Conservation (phyloP, 2,329 filamentous ascomycete genomes). For the Ustulina deusta region DNA sequence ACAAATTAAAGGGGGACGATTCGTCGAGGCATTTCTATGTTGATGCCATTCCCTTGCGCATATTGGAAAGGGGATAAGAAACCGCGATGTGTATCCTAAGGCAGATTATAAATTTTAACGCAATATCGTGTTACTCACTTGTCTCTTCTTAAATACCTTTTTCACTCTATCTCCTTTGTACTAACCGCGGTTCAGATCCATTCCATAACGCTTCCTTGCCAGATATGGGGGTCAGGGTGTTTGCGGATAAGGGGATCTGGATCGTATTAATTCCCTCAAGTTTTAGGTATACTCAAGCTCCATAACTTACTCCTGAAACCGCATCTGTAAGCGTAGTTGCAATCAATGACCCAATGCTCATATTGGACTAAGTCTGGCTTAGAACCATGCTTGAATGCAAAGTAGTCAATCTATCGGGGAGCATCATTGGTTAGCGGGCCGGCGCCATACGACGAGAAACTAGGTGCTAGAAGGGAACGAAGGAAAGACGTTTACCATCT, state of each 20-base stretch:
- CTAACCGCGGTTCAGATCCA: slow-evolving; percentile 41
- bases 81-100: background rate
- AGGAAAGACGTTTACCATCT: slow-evolving; percentile 38
- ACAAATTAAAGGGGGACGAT: background rate
- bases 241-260: slow-evolving; percentile 47
- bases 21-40: background rate
- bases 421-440: slow-evolving; percentile 14
- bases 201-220: slow-evolving; percentile 48
- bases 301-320: slow-evolving; percentile 46
- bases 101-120: background rate
- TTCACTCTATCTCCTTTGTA: background rate
- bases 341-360: slow-evolving; percentile 49
- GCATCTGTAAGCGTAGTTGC: slow-evolving; percentile 45
- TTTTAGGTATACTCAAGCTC: background rate
- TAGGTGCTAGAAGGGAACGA: background rate
- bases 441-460: background rate
- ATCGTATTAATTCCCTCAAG: slow-evolving; percentile 27
- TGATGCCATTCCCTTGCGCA: background rate
- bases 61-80: background rate
- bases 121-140: background rate
- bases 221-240: slow-evolving; percentile 49
- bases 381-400: slow-evolving; percentile 44
- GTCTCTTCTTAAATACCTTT: background rate
- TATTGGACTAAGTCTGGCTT: slow-evolving; percentile 44
- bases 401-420: slow-evolving; percentile 42